phyloP scores from a whole-genome alignment of 2,329 filamentous ascomycete genomes.

The Fusarium ambrosium region DNA sequence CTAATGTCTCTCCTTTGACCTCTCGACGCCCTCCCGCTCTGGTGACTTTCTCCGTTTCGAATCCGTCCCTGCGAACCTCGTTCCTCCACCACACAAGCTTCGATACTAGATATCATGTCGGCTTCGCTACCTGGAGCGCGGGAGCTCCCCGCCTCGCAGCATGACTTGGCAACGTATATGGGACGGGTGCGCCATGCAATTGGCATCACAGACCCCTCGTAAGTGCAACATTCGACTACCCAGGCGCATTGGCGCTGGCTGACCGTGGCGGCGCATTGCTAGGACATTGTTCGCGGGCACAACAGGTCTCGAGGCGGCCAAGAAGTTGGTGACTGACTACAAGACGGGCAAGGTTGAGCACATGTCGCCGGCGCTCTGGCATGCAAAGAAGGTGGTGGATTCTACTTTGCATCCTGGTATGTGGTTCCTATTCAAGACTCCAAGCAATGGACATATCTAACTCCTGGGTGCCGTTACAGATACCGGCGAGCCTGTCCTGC shows the following conservation, averaged over 20 bases:
- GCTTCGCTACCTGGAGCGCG: slow-evolving; percentile 76
- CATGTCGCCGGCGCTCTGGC: slow-evolving; percentile 94
- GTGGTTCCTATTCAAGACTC: slow-evolving; percentile 36
- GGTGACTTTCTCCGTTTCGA: neutral
- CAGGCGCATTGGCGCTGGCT: slow-evolving; percentile 2
- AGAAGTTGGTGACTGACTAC: slow-evolving; percentile 84
- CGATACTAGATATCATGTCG: slow-evolving; percentile 64
- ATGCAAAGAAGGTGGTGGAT: slow-evolving; percentile 96
- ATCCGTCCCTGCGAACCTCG: slow-evolving; percentile 9
- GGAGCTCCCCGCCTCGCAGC: slow-evolving; percentile 90
- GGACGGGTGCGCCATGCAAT: slow-evolving; percentile 92
- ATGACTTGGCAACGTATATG: slow-evolving; percentile 95
- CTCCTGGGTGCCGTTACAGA: slow-evolving; percentile 66
- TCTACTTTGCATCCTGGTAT: slow-evolving; percentile 94
- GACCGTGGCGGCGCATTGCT: slow-evolving; percentile 26
- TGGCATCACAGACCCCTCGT: slow-evolving; percentile 95
- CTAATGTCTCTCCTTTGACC: slow-evolving; percentile 19
- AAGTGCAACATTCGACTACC: slow-evolving; percentile 58
- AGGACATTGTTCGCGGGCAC: slow-evolving; percentile 89
- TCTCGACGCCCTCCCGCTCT: neutral
- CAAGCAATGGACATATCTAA: slow-evolving; percentile 26
- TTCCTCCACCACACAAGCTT: slow-evolving; percentile 14
- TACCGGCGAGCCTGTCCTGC: slow-evolving; percentile 89
- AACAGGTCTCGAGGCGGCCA: slow-evolving; percentile 86
- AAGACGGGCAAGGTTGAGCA: slow-evolving; percentile 83